Evolutionary conservation across 2,329 filamentous ascomycete genomes (phyloP).

Genomic region (Plectosphaerella cucumerina): DNA sequence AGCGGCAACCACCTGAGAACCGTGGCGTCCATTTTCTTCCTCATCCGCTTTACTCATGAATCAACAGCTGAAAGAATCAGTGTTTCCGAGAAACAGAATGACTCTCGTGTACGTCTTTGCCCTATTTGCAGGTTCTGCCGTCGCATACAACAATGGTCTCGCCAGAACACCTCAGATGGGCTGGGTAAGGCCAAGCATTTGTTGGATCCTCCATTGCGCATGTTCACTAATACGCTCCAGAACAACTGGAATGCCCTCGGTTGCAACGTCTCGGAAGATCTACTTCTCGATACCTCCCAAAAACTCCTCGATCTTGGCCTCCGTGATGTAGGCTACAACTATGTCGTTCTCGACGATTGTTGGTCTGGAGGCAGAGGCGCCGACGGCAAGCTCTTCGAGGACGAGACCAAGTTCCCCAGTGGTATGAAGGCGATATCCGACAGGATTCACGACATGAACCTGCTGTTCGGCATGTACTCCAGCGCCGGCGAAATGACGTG

Average conservation of each 20-base stretch:
- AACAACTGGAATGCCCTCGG: constrained; percentile 3
- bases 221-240: not conserved
- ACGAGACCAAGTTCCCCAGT: constrained; percentile 28
- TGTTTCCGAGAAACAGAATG: not conserved
- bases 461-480: constrained; percentile 33
- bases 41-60: not conserved
- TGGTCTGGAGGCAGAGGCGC: constrained; percentile 21
- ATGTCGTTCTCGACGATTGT: constrained; percentile 27
- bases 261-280: not conserved
- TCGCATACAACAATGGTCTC: not conserved
- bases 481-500: constrained; percentile 42
- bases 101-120: not conserved
- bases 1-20: not conserved
- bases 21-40: not conserved
- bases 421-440: constrained; percentile 30
- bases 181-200: not conserved
- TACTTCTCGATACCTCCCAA: constrained; percentile 8
- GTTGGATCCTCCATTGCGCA: not conserved
- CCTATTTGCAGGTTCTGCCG: not conserved
- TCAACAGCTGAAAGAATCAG: not conserved
- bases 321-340: constrained; percentile 19
- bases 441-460: constrained; percentile 25
- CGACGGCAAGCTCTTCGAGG: constrained; percentile 19
- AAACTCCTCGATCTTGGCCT: constrained; percentile 16
- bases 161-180: constrained; percentile 1